These are phyloP conservation scores for Talaromyces pinophilus DNA, from an alignment of 2,329 filamentous ascomycete species.

Conservation along the genomic window DNA sequence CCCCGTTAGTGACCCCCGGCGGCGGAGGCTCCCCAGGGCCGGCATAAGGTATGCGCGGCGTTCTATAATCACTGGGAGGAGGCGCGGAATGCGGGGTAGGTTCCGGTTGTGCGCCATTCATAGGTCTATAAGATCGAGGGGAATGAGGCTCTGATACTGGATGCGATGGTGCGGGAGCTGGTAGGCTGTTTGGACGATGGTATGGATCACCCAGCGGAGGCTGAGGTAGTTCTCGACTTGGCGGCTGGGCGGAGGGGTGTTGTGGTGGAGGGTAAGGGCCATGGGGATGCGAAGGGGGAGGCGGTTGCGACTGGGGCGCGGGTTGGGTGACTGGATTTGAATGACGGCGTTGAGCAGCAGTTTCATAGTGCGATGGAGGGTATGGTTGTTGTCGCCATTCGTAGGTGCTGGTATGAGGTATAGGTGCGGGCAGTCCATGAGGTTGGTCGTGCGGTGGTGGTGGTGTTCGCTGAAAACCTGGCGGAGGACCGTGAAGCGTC, in stretches of 20 bases:
- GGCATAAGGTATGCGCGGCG: constrained; percentile 36
- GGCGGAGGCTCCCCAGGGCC: constrained; percentile 33
- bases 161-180: constrained; percentile 31
- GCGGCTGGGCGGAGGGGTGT: constrained; percentile 18
- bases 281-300: constrained; percentile 31
- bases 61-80: constrained; percentile 30
- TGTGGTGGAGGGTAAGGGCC: constrained; percentile 26
- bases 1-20: constrained; percentile 30
- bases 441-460: constrained; percentile 29
- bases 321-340: constrained; percentile 28
- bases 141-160: constrained; percentile 33
- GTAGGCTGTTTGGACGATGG: constrained; percentile 35
- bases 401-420: constrained; percentile 31
- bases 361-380: constrained; percentile 33
- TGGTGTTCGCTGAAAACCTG: constrained; percentile 14
- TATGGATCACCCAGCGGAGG: constrained; percentile 38
- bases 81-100: constrained; percentile 35
- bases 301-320: constrained; percentile 22
- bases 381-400: constrained; percentile 39
- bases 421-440: constrained; percentile 30
- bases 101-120: constrained; percentile 37
- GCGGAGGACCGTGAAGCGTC: constrained; percentile 17
- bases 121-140: constrained; percentile 35
- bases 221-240: constrained; percentile 39
- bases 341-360: constrained; percentile 35